phyloP scores from a whole-genome alignment of 306 rosid genomes.

The Dalbergia cochinchinensis region DNA sequence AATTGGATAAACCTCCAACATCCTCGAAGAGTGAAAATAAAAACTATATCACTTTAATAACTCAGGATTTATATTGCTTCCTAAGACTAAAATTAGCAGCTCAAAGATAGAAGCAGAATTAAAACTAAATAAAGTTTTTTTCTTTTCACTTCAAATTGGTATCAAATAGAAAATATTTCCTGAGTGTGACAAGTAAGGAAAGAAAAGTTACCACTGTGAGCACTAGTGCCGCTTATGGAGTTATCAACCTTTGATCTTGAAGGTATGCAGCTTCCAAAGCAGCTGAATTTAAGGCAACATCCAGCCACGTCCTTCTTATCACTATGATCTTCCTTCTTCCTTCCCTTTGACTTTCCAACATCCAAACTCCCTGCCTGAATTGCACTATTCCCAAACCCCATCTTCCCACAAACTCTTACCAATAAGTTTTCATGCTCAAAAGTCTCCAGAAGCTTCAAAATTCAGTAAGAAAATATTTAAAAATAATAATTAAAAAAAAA shows the following conservation, averaged over 20 bases:
- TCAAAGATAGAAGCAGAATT: slow-evolving; percentile 7
- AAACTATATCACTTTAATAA: neutral
- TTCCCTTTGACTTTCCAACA: slow-evolving; percentile 63
- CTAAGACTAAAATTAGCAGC: slow-evolving; percentile 36
- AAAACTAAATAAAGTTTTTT: slow-evolving; percentile 6
- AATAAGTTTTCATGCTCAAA: slow-evolving; percentile 36
- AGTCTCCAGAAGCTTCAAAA: slow-evolving; percentile 38
- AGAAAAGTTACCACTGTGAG: slow-evolving; percentile 66
- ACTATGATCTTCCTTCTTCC: slow-evolving; percentile 58
- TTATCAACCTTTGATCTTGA: slow-evolving; percentile 93
- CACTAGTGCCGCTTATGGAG: slow-evolving; percentile 69
- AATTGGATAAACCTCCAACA: slow-evolving; percentile 29
- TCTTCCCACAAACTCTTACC: slow-evolving; percentile 53
- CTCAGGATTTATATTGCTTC: slow-evolving; percentile 19
- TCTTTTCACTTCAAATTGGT: slow-evolving; percentile 30
- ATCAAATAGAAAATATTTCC: slow-evolving; percentile 13
- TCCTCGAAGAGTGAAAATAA: slow-evolving; percentile 11
- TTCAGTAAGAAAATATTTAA: neutral
- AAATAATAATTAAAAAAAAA: neutral
- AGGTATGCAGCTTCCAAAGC: slow-evolving; percentile 75
- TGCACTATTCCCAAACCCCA: slow-evolving; percentile 75
- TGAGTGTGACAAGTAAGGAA: slow-evolving; percentile 6
- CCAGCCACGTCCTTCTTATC: slow-evolving; percentile 64
- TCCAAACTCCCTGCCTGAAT: slow-evolving; percentile 72
- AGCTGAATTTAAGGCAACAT: slow-evolving; percentile 76